Percentiles rank a stretch among this genome's conserved stretches.
Conservation (phyloP, 805 yeast genomes). For the Candida adriatica region DNA sequence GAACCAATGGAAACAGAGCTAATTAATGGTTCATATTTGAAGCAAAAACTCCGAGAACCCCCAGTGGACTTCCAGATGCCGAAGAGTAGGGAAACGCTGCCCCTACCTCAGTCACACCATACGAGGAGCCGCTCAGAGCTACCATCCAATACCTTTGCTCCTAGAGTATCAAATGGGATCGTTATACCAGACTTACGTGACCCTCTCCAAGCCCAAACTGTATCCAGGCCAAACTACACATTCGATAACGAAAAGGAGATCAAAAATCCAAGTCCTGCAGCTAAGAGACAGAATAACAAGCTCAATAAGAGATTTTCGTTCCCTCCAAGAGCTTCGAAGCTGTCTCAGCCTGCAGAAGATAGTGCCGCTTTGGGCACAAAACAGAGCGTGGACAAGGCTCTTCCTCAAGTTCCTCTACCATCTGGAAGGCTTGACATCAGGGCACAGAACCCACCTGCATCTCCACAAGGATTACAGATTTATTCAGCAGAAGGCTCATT, state of each 20-base stretch:
- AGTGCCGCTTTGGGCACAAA: not conserved
- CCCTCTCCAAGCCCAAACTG: constrained; percentile 1
- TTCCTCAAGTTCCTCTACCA: constrained; percentile 8
- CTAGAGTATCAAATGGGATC: constrained; percentile 1
- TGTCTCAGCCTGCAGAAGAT: not conserved
- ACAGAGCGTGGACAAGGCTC: constrained; percentile 1
- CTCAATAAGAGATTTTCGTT: constrained; percentile 21
- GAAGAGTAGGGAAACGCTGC: constrained; percentile 4
- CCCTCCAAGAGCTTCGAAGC: constrained; percentile 12
- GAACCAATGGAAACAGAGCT: constrained; percentile 20
- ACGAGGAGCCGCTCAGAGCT: not conserved
- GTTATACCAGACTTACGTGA: constrained; percentile 6
- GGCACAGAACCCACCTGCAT: constrained; percentile 5
- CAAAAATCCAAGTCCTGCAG: constrained; percentile 22
- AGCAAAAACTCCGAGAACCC: constrained; percentile 2
- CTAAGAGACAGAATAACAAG: constrained; percentile 18
- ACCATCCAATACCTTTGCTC: not conserved
- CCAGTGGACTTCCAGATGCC: not conserved
- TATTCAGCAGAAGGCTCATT: not conserved
- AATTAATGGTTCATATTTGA: constrained; percentile 6
- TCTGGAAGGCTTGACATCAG: constrained; percentile 1
- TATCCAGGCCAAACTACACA: not conserved
- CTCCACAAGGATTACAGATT: constrained; percentile 2
- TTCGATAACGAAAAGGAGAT: constrained; percentile 22
- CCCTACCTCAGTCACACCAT: constrained; percentile 3